These are phyloP conservation scores for Apiospora aurea DNA, from an alignment of 2,329 filamentous ascomycete genomes.

Conservation along the genomic window DNA sequence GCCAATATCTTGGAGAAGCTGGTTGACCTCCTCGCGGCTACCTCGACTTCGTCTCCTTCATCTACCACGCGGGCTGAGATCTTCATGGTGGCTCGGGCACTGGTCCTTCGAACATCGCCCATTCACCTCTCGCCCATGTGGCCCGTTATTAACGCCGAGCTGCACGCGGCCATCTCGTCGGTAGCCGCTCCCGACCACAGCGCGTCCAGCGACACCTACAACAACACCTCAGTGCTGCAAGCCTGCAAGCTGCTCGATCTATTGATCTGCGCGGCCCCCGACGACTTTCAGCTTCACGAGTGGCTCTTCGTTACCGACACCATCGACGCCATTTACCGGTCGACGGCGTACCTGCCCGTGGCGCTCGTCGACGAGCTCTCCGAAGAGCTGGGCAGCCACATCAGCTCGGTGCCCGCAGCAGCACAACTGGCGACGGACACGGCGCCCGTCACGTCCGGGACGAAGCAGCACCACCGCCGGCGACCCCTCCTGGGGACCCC, in stretches of 20 bases:
- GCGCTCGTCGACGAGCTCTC: constrained; percentile 86
- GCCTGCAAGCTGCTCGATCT: constrained; percentile 93
- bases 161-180: constrained; percentile 80
- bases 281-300: constrained; percentile 97
- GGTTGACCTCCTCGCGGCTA: constrained; percentile 84
- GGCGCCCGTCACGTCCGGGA: constrained; percentile 32
- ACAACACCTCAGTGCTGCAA: constrained; percentile 79
- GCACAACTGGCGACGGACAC: constrained; percentile 43
- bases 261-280: constrained; percentile 84
- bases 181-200: constrained; percentile 73
- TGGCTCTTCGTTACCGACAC: constrained; percentile 98
- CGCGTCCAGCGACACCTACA: constrained; percentile 73
- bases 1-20: constrained; percentile 79
- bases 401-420: constrained; percentile 28
- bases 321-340: constrained; percentile 91
- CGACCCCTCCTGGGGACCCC: constrained; percentile 59
- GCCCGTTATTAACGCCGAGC: constrained; percentile 87
- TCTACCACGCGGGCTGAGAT: constrained; percentile 88
- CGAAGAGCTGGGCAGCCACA: constrained; percentile 65
- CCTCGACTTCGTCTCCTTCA: constrained; percentile 88
- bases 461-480: constrained; percentile 37
- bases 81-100: constrained; percentile 84
- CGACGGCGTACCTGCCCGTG: constrained; percentile 70
- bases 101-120: constrained; percentile 80
- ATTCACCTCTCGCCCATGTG: constrained; percentile 85